phyloP scores from a whole-genome alignment of 2,329 filamentous ascomycete genomes.

The Aspergillus felis region DNA sequence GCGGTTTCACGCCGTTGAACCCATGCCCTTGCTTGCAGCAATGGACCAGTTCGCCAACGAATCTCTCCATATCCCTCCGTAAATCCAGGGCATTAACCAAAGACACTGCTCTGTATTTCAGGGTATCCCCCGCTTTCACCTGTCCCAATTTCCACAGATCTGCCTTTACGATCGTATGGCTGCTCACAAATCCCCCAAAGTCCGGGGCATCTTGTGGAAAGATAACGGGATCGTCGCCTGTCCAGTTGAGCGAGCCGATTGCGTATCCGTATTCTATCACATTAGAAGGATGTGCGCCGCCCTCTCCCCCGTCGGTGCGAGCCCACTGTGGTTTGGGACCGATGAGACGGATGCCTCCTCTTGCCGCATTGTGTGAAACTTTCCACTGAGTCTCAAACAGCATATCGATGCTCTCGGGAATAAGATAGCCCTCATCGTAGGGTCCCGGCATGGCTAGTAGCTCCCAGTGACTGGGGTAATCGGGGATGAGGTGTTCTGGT shows the following conservation, averaged over 20 bases:
- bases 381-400: constrained; percentile 58
- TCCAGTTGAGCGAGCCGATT: constrained; percentile 57
- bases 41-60: constrained; percentile 42
- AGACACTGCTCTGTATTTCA: constrained; percentile 50
- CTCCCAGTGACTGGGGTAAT: constrained; percentile 50
- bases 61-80: constrained; percentile 42
- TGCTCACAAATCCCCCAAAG: constrained; percentile 58
- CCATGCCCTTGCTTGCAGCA: constrained; percentile 32
- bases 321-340: constrained; percentile 59
- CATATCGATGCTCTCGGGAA: constrained; percentile 51
- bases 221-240: constrained; percentile 58
- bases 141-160: constrained; percentile 62
- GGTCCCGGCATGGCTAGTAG: constrained; percentile 54
- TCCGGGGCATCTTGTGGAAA: constrained; percentile 58
- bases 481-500: constrained; percentile 45
- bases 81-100: constrained; percentile 50
- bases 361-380: constrained; percentile 58
- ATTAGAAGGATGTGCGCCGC: constrained; percentile 60
- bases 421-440: constrained; percentile 53
- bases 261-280: constrained; percentile 59
- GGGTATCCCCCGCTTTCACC: constrained; percentile 54
- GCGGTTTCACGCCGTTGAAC: constrained; percentile 30
- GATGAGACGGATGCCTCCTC: constrained; percentile 58
- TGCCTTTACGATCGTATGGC: constrained; percentile 53
- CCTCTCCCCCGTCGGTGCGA: constrained; percentile 57